A percentile compares a stretch with the other conserved stretches of the same genome.
phyloP scores from a whole-genome alignment of 768 basidiomycete species.

The Rossbeevera mucosa region DNA sequence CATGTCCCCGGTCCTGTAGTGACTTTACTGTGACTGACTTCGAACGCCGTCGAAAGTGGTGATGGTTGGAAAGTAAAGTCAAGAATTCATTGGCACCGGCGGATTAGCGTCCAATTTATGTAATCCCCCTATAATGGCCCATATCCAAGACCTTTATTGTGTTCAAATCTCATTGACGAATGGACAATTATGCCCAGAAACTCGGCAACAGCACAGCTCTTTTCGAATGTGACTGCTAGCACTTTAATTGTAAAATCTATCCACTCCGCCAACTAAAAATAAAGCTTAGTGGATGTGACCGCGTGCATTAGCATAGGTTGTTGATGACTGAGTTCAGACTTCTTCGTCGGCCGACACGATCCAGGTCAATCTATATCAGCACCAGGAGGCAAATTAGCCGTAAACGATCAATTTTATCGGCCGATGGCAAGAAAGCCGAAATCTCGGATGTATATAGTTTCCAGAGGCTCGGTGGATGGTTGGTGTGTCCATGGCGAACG shows the following conservation, averaged over 20 bases:
- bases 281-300: not conserved
- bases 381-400: not conserved
- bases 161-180: too few relatives aligned
- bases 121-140: not conserved
- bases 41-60: not conserved
- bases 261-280: not conserved
- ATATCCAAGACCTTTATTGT: too few relatives aligned
- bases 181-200: not conserved
- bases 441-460: constrained; percentile 4
- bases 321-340: constrained; percentile 6
- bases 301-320: too few relatives aligned
- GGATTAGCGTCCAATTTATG: not conserved
- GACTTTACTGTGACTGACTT: not conserved
- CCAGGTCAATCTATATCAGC: too few relatives aligned
- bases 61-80: constrained; percentile 1
- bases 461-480: not conserved
- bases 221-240: too few relatives aligned
- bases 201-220: too few relatives aligned
- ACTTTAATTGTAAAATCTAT: too few relatives aligned
- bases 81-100: not conserved
- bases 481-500: constrained; percentile 8
- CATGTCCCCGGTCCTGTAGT: constrained; percentile 17
- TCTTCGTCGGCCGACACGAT: constrained; percentile 18
- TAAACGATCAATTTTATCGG: constrained; percentile 8
- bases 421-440: constrained; percentile 19